phyloP scores from a whole-genome alignment of 2,329 filamentous ascomycete species.

The Coleophoma crateriformis region DNA sequence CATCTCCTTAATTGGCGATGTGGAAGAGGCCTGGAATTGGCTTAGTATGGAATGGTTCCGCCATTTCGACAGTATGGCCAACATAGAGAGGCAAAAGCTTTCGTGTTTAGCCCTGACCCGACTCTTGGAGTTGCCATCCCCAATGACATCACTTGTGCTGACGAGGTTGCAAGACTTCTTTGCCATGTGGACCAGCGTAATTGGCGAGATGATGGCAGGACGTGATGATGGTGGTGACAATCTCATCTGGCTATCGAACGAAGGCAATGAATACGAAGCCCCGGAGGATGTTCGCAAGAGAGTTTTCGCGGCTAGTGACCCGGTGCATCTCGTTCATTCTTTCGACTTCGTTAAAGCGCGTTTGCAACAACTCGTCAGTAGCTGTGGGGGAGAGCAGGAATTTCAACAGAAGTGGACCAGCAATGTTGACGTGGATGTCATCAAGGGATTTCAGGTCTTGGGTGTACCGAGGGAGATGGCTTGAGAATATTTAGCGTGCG shows the following conservation, averaged over 20 bases:
- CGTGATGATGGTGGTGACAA: conserved; percentile 45
- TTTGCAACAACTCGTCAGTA: conserved; percentile 51
- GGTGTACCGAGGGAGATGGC: conserved; percentile 8
- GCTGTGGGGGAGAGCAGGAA: conserved; percentile 55
- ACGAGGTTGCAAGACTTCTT: conserved; percentile 66
- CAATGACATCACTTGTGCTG: conserved; percentile 47
- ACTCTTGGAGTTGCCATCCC: conserved; percentile 58
- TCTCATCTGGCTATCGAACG: conserved; percentile 39
- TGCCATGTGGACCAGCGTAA: conserved; percentile 67
- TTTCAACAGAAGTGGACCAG: conserved; percentile 65
- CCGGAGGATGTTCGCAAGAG: conserved; percentile 48
- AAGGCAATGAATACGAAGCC: conserved; percentile 48
- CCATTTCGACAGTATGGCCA: conserved; percentile 62
- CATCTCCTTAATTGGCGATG: conserved; percentile 33
- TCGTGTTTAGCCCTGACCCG: conserved; percentile 68
- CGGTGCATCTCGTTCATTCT: conserved; percentile 60
- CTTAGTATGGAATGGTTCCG: conserved; percentile 61
- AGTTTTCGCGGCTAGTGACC: conserved; percentile 52
- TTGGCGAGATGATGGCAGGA: conserved; percentile 60
- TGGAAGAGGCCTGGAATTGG: conserved; percentile 54
- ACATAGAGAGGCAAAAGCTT: conserved; percentile 62
- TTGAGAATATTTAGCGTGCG: neutral
- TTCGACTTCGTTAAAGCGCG: conserved; percentile 59
- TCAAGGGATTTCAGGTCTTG: conserved; percentile 54
- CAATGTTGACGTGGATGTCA: conserved; percentile 71